Evolutionary conservation across 495 filamentous ascomycete genomes (phyloP), one percentile per base, ranked within the genome.

Genomic region (Aspergillus conjunctus): DNA sequence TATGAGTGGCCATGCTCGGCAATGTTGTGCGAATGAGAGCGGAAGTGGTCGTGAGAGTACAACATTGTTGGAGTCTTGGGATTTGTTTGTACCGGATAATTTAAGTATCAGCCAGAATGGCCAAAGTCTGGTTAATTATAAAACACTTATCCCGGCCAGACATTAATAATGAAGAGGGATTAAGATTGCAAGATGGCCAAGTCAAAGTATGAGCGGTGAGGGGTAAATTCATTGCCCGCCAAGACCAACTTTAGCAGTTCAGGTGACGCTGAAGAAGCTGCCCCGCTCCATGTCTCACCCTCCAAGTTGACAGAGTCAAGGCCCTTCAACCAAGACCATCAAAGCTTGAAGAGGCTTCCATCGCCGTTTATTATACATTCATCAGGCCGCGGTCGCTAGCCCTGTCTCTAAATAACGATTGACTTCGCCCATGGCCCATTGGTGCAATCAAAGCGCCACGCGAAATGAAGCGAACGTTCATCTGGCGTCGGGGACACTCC

Each of bases 361-460:
- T 41, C 2, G 11, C 8, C 37, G 37, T 41, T 41, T 41, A 41
- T 41, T 41, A 11, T 14, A 14, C 11, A 7, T 11, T 41, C 37
- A 41, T 41, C 15, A 26, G 9, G 39, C 14, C 17, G 21, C 18
- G 8, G 15, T 18, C 18, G 10, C 44, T 17, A 15, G 43, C 14
- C 48, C 21, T 20, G 39, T 22, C 32, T 48, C 50, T 34, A 48
- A 21, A 10, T 48, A 46, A 48, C 44, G 17, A 48, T 22, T 48
- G 20, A 20, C 44, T 21, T 5, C 7, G 12, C 20, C 44, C n/a
- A 7, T 20, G 17, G 4, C 17, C 44, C 7, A 9, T n/a, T 41
- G 37, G 54, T 51, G 46, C 56, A 58, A 59, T 44, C 9, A 50
- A 30, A 54, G 54, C 26, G n/a, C 45, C 4, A 45, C 41, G 9